Conservation (phyloP, 352 stramenopile species). For the Phytophthora kernoviae region DNA sequence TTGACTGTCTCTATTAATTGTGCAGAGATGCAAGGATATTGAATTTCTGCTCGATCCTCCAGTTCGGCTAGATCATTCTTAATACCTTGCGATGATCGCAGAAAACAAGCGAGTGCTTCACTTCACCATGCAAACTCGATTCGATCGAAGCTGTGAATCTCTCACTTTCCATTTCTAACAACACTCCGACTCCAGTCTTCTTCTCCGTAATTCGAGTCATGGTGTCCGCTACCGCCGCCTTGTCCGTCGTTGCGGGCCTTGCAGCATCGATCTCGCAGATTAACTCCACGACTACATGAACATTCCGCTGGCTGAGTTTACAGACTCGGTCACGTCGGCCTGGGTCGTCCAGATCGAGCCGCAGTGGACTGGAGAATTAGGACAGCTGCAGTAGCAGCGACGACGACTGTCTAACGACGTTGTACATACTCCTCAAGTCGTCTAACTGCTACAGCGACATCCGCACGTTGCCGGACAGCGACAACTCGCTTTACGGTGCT, state of each 20-base stretch:
- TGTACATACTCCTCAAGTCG: constrained; percentile 22
- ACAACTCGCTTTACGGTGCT: constrained; percentile 31
- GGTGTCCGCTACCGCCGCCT: constrained; percentile 22
- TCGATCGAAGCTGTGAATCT: background rate
- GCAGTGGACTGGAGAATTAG: constrained; percentile 28
- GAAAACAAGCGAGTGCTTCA: constrained; percentile 1
- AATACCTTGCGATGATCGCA: constrained; percentile 16
- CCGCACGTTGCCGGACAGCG: constrained; percentile 26
- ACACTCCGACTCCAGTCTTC: background rate
- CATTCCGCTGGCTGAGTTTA: constrained; percentile 37
- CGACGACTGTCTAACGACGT: constrained; percentile 18
- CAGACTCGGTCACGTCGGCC: constrained; percentile 24
- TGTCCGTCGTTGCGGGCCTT: constrained; percentile 15
- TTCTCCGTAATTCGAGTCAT: constrained; percentile 9
- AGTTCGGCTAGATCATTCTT: constrained; percentile 7
- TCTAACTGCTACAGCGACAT: constrained; percentile 27
- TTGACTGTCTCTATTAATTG: constrained; percentile 24
- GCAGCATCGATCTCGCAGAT: constrained; percentile 10
- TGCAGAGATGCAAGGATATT: constrained; percentile 2
- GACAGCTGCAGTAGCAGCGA: constrained; percentile 25
- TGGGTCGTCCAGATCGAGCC: constrained; percentile 38
- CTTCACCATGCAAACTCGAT: background rate
- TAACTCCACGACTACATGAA: constrained; percentile 42
- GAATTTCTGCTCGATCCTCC: constrained; percentile 17
- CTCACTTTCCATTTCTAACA: constrained; percentile 19